Conservation (phyloP, 768 basidiomycete genomes). For the Clitopilus passeckerianus region DNA sequence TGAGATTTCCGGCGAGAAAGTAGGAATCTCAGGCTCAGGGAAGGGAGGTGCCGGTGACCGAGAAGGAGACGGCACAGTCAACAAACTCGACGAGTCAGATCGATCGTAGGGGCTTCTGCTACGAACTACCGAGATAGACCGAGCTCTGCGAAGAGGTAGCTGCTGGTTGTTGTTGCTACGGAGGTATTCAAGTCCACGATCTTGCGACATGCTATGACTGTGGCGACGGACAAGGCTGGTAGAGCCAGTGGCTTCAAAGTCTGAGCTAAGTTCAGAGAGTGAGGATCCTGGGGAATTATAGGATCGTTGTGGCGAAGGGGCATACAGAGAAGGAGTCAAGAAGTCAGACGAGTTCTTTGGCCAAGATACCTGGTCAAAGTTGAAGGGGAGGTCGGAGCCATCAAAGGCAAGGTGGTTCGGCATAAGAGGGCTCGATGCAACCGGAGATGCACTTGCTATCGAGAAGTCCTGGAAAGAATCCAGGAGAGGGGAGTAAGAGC, state of each 20-base stretch:
- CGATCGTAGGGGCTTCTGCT: conserved; percentile 10
- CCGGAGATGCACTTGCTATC: background rate
- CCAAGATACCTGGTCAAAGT: background rate
- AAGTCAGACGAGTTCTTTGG: no score
- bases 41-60: background rate
- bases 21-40: background rate
- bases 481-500: background rate
- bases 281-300: background rate
- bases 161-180: background rate
- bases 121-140: conserved; percentile 3
- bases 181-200: background rate
- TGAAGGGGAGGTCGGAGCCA: background rate
- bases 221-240: background rate
- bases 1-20: background rate
- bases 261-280: background rate
- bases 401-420: background rate
- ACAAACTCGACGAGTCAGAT: background rate
- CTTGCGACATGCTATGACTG: background rate
- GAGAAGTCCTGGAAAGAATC: background rate
- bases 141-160: conserved; percentile 4
- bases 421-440: background rate
- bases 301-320: background rate
- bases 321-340: background rate
- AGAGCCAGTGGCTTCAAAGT: background rate
- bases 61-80: background rate